Base-by-base conservation (phyloP, 495 filamentous ascomycete species). In the Penicillium egyptiacum region DNA sequence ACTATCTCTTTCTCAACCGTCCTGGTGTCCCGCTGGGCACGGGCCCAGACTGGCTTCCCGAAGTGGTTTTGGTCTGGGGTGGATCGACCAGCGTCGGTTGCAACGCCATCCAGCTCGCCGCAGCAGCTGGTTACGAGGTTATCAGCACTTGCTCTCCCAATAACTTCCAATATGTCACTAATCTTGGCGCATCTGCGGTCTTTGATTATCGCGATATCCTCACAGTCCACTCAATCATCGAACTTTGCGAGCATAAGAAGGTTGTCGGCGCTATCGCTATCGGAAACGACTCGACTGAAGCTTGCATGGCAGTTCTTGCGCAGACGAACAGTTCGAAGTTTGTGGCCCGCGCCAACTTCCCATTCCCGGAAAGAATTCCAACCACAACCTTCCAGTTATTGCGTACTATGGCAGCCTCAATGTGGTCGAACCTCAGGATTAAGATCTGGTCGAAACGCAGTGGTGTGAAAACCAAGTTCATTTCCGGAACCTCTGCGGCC, bases 51-150 rank as follows among this genome's bases (percentile, higher is more conserved):
- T 57, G 72, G 1, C 72, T 58, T 1, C 74, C 68, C 2, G 62
- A 82, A 50, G 70, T 65, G 1, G 42, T 88, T 0, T 63, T 62
- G 2, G 45, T 62, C 10, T 59, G 48, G 43, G 85, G 85, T 28
- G 86, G 84, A 31, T 75, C 80, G 5, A 75, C 76, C 2, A 81
- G 79, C 30, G 81, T 88, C 6, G 86, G 86, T 10, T 70, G 75
- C 64, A 79, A 78, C 52, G 82, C 81, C 0, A 85, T 88, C 53
- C 87, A 89, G 63, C 78, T 87, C 20, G 83, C 81, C 5, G 68
- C 70, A 1, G 79, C 81, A 0, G 75, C 86, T 0, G 86, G 86
- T 2, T 79, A 80, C 25, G 77, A 81, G 12, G 86, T 88, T 3
- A 66, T 86, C 46, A 70, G 79, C 0, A 86, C 83, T 0, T 72